phyloP scores from a whole-genome alignment of 805 yeast genomes.

The Ogataea dorogensis region DNA sequence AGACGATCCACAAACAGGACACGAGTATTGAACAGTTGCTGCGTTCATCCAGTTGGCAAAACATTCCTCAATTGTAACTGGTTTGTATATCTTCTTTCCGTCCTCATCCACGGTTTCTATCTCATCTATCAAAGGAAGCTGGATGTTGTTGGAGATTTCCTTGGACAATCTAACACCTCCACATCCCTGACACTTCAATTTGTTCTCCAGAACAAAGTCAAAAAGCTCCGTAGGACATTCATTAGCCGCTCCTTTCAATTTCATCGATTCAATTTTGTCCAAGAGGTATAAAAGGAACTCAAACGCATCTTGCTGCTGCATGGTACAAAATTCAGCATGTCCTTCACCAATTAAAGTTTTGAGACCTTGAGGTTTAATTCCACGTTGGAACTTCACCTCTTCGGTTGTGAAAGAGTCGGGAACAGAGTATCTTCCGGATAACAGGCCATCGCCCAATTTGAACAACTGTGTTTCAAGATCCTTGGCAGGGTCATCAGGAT shows the following conservation, averaged over 20 bases:
- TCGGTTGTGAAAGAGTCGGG: conserved; percentile 48
- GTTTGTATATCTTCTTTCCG: conserved; percentile 46
- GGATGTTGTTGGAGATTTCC: conserved; percentile 60
- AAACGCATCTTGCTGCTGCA: conserved; percentile 92
- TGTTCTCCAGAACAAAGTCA: conserved; percentile 63
- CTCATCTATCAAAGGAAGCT: conserved; percentile 56
- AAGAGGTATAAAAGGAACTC: conserved; percentile 76
- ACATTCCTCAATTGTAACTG: conserved; percentile 49
- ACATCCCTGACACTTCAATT: conserved; percentile 59
- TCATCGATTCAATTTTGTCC: conserved; percentile 55
- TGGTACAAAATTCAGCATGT: conserved; percentile 80
- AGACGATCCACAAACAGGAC: conserved; percentile 50
- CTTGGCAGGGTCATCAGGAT: conserved; percentile 52
- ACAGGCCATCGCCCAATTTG: conserved; percentile 77
- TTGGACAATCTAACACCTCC: conserved; percentile 54
- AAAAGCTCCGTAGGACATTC: conserved; percentile 53
- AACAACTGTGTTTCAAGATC: conserved; percentile 73
- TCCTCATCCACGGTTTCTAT: conserved; percentile 39
- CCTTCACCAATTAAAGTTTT: conserved; percentile 73
- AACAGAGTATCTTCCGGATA: conserved; percentile 67
- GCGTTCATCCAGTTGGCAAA: conserved; percentile 43
- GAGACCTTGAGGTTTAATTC: conserved; percentile 74
- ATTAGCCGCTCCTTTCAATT: conserved; percentile 32
- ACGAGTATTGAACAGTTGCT: conserved; percentile 62
- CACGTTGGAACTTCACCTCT: conserved; percentile 58